These are phyloP conservation scores for Paraurostyla sp. DNA, from an alignment of 73 alveolate species.

Conservation along the genomic window DNA sequence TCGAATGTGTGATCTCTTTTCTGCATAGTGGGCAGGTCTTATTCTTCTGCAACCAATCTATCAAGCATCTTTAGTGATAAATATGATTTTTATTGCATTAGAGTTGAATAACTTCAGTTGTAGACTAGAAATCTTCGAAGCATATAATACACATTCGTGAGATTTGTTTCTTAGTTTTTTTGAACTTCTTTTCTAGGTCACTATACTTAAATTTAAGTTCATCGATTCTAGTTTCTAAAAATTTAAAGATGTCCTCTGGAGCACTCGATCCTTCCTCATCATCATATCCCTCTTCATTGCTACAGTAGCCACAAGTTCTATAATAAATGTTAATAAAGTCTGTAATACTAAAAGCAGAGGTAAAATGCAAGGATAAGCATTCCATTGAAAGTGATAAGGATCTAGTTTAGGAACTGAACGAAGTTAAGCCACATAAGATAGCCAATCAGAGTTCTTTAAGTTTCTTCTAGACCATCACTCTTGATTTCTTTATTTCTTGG, in stretches of 20 bases:
- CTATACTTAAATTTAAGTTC: slow-evolving; percentile 20
- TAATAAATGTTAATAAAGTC: background rate
- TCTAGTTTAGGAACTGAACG: background rate
- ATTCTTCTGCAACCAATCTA: slow-evolving; percentile 21
- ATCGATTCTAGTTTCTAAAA: slow-evolving; percentile 17
- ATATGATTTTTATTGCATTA: slow-evolving; percentile 13
- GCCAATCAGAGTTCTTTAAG: background rate
- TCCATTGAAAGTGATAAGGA: background rate
- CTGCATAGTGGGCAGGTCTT: slow-evolving; percentile 35
- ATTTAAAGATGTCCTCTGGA: slow-evolving; percentile 21
- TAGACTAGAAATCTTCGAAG: slow-evolving; percentile 8
- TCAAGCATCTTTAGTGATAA: slow-evolving; percentile 13
- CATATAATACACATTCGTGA: slow-evolving; percentile 15
- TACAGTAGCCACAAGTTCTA: slow-evolving; percentile 4
- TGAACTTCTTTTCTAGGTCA: background rate
- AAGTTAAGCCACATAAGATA: background rate
- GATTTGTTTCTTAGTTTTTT: background rate
- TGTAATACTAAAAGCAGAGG: background rate
- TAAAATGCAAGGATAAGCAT: slow-evolving; percentile 18
- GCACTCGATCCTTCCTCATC: background rate
- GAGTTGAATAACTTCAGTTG: background rate
- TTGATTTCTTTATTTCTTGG: background rate
- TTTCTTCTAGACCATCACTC: background rate
- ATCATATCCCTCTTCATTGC: slow-evolving; percentile 11
- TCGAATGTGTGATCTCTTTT: background rate